phyloP scores from a whole-genome alignment of 163 green algal species.

The Chloromonas sp. region DNA sequence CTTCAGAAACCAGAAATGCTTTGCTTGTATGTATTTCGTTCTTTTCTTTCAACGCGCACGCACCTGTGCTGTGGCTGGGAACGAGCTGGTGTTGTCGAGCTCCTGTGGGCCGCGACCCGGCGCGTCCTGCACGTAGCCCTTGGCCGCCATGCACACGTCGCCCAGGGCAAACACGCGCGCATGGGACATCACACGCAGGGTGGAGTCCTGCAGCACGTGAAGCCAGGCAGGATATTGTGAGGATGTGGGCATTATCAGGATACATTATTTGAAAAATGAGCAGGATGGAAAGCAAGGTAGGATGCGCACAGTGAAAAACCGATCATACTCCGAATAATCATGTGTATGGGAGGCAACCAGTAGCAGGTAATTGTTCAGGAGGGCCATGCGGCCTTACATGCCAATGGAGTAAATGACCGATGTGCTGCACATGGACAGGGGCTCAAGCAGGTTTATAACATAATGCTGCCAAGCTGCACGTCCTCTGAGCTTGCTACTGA shows the following conservation, averaged over 20 bases:
- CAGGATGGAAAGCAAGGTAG: not conserved
- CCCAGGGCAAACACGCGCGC: conserved; percentile 86
- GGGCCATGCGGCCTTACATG: too few relatives aligned
- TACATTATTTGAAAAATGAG: not conserved
- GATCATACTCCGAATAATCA: not conserved
- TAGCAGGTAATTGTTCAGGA: too few relatives aligned
- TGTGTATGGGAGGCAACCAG: not conserved
- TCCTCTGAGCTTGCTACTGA: too few relatives aligned
- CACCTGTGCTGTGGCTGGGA: conserved; percentile 24
- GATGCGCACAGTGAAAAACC: not conserved
- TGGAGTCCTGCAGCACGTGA: conserved; percentile 49
- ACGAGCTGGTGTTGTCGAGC: not conserved
- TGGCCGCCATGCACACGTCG: conserved; percentile 52
- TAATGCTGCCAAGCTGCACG: too few relatives aligned
- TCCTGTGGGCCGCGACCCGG: not conserved
- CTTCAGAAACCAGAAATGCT: too few relatives aligned
- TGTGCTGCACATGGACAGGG: too few relatives aligned
- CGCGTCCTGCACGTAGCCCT: not conserved
- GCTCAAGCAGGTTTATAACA: too few relatives aligned
- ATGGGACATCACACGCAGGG: conserved; percentile 66
- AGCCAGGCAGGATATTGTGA: too few relatives aligned
- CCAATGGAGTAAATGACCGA: too few relatives aligned
- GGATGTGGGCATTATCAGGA: too few relatives aligned
- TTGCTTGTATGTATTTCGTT: too few relatives aligned
- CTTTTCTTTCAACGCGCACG: not conserved